A percentile compares a stretch with the other conserved stretches of the same genome.
Evolutionary conservation across 2,329 filamentous ascomycete species (phyloP).

Genomic region (Hirsutella thompsonii): DNA sequence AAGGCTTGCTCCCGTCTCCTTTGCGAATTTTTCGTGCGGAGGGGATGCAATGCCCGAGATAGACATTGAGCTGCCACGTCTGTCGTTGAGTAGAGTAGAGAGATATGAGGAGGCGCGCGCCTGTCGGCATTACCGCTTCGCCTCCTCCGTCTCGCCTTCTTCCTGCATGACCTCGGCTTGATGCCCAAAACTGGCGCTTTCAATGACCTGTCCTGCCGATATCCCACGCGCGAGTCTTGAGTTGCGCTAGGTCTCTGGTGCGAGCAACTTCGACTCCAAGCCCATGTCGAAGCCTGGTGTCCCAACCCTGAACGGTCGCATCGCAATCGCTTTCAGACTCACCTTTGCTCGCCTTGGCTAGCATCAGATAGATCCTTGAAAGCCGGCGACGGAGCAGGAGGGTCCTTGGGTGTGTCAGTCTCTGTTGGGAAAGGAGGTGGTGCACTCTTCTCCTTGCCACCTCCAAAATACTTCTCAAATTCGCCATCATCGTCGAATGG

Average conservation of each 20-base stretch:
- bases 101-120: not conserved
- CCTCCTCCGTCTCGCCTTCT: too few relatives aligned
- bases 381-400: slow-evolving; percentile 24
- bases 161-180: too few relatives aligned
- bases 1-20: too few relatives aligned
- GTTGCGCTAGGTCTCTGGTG: too few relatives aligned
- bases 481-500: slow-evolving; percentile 76
- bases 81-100: slow-evolving; percentile 7
- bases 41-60: not conserved
- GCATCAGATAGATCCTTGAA: slow-evolving; percentile 17
- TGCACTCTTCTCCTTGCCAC: slow-evolving; percentile 40
- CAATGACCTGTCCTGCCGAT: too few relatives aligned
- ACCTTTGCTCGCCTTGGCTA: slow-evolving; percentile 4
- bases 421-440: slow-evolving; percentile 41
- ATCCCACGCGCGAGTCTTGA: too few relatives aligned
- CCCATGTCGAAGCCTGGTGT: too few relatives aligned
- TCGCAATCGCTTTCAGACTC: slow-evolving; percentile 1
- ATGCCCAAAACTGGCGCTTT: too few relatives aligned
- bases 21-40: too few relatives aligned
- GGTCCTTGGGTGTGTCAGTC: slow-evolving; percentile 25
- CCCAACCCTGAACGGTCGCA: not conserved
- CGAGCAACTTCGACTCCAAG: too few relatives aligned
- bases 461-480: slow-evolving; percentile 88
- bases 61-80: not conserved
- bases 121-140: too few relatives aligned